Evolutionary conservation across 2,329 filamentous ascomycete genomes (phyloP).

Genomic region (Aaosphaeria arxii): DNA sequence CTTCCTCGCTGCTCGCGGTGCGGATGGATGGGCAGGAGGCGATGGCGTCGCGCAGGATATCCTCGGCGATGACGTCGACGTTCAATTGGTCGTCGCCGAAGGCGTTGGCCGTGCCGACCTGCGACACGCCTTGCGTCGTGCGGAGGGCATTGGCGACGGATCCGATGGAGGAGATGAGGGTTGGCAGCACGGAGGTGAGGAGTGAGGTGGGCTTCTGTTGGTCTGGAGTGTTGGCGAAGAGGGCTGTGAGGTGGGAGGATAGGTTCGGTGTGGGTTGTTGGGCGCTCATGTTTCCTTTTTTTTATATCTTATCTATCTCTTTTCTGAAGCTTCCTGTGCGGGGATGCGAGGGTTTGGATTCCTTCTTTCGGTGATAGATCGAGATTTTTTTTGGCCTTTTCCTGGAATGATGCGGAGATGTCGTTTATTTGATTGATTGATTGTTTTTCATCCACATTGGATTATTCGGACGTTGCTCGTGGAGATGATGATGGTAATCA

Average conservation of each 20-base stretch:
- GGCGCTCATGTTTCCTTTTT: too few relatives aligned
- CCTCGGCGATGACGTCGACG: constrained; percentile 57
- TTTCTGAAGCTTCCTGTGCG: too few relatives aligned
- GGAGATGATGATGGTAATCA: too few relatives aligned
- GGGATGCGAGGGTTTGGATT: too few relatives aligned
- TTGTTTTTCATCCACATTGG: too few relatives aligned
- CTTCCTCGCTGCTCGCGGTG: constrained; percentile 62
- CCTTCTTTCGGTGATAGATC: too few relatives aligned
- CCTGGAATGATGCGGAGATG: too few relatives aligned
- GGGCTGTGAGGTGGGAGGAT: neutral
- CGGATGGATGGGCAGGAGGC: constrained; percentile 52
- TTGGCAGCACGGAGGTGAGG: constrained; percentile 35
- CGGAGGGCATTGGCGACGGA: constrained; percentile 24
- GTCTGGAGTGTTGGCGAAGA: neutral
- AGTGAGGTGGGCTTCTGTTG: neutral
- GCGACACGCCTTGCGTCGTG: constrained; percentile 39
- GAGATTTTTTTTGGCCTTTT: too few relatives aligned
- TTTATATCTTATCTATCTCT: too few relatives aligned
- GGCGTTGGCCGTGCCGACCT: constrained; percentile 46
- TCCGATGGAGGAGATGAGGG: constrained; percentile 35
- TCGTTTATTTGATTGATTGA: too few relatives aligned
- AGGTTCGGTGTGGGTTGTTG: neutral
- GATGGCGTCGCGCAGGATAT: constrained; percentile 54
- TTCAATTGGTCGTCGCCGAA: constrained; percentile 57
- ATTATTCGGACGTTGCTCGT: too few relatives aligned